Evolutionary conservation across 257 asterid genomes (phyloP), one percentile per base, ranked within the genome.

Genomic region (Leptodermis oblonga): DNA sequence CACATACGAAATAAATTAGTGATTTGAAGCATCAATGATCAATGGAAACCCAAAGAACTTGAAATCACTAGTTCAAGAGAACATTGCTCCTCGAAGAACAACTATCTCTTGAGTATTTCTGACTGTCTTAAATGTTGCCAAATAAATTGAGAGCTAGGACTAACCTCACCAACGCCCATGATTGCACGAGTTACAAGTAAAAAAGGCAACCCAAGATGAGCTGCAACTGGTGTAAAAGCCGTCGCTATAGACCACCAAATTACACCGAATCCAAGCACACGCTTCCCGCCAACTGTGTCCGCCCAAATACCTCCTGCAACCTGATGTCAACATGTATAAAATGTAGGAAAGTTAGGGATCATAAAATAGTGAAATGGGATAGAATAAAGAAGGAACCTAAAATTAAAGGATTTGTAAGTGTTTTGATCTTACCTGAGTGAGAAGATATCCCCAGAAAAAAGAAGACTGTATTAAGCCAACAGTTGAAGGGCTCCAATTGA

Each of bases 301-400:
- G 98, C 98, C 98, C 96, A 92, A 63, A 92, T 89, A 43, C 98
- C 98, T 74, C 96, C 98, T 68, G 95, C 98, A 71, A 92, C 79
- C 96, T 92, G 88, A 70, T 58, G 61, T 74, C 51, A 42, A 55
- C 73, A 72, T 39, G 49, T 54, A 36, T 52, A 37, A 36, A 72
- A 37, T 22, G 28, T 68, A 76, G 55, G 58, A 73, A 74, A 74
- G 7, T 14, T 58, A 31, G 28, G 8, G 12, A 56, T 63, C 48
- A 54, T 31, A 64, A 22, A 60, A 54, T 41, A 54, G 34, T 2
- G 4, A 25, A 4, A 48, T 14, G 23, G 4, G 23, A 6, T 12
- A 10, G 9, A 74, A 11, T 23, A 52, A 8, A 28, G n/a, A 34
- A 26, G 51, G 13, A 20, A 67, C 11, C 34, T 3, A 54, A 56